A percentile compares a stretch with the other conserved stretches of the same genome.
These are phyloP conservation scores for Daedalea quercina DNA, from an alignment of 768 basidiomycete genomes.

Conservation along the genomic window DNA sequence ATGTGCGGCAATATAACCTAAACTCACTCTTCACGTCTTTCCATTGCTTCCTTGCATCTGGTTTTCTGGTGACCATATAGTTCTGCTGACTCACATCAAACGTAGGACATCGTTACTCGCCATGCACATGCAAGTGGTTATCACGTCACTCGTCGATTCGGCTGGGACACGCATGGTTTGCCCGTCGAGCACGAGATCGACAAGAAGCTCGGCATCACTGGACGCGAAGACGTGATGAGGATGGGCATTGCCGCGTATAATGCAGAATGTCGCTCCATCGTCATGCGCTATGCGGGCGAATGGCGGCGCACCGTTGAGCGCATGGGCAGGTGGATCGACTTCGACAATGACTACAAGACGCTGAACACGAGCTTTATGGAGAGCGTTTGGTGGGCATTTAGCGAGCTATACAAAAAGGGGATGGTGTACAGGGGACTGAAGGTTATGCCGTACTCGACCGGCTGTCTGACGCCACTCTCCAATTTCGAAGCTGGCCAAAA, in stretches of 20 bases:
- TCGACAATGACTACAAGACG: slow-evolving; percentile 99
- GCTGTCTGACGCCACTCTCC: slow-evolving; percentile 90
- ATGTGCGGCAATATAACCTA: too few species aligned
- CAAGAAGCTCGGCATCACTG: slow-evolving; percentile 88
- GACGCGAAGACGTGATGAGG: slow-evolving; percentile 86
- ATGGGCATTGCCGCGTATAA: slow-evolving; percentile 99
- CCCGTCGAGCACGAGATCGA: slow-evolving; percentile 99
- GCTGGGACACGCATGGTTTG: slow-evolving; percentile 98
- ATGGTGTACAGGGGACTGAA: slow-evolving; percentile 89
- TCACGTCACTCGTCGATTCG: slow-evolving; percentile 91
- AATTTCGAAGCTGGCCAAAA: slow-evolving; percentile 95
- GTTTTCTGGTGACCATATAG: too few species aligned
- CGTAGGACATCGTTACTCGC: slow-evolving; percentile 92
- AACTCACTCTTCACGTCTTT: too few species aligned
- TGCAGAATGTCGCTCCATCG: slow-evolving; percentile 91
- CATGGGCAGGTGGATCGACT: slow-evolving; percentile 99
- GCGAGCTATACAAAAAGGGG: slow-evolving; percentile 85
- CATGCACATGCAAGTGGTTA: slow-evolving; percentile 91
- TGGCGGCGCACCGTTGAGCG: slow-evolving; percentile 95
- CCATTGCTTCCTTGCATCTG: too few species aligned
- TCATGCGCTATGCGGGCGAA: slow-evolving; percentile 93
- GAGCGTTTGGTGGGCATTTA: slow-evolving; percentile 98
- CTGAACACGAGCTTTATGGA: slow-evolving; percentile 94
- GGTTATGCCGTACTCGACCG: slow-evolving; percentile 98
- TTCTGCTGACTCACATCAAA: too few species aligned